These are phyloP conservation scores for Diatrype stigma DNA, from an alignment of 2,329 filamentous ascomycete species.

Conservation along the genomic window DNA sequence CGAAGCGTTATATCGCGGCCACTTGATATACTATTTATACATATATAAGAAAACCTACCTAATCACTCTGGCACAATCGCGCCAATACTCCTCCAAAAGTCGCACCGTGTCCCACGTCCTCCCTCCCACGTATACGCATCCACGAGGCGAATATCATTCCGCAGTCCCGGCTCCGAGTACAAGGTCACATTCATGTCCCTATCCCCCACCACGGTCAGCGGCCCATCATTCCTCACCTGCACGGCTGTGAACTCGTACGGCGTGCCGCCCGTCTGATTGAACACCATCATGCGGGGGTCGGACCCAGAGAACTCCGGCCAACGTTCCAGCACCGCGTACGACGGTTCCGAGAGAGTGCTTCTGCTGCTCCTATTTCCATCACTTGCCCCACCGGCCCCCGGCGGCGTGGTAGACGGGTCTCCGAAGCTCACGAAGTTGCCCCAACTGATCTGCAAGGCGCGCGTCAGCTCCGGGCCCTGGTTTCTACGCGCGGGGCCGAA, in stretches of 20 bases:
- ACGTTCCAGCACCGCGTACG: slow-evolving; percentile 3
- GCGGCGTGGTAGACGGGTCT: slow-evolving; percentile 30
- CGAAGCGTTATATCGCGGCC: no score
- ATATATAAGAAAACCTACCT: no score
- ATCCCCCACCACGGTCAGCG: not conserved
- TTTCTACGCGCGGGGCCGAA: slow-evolving; percentile 20
- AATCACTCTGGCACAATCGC: not conserved
- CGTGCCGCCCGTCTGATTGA: slow-evolving; percentile 21
- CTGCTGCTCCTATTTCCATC: not conserved
- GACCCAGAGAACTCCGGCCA: slow-evolving; percentile 1
- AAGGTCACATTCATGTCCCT: not conserved
- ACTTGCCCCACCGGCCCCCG: not conserved
- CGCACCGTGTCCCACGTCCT: slow-evolving; percentile 35
- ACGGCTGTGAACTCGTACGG: slow-evolving; percentile 12
- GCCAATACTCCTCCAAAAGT: slow-evolving; percentile 30
- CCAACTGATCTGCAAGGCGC: slow-evolving; percentile 21
- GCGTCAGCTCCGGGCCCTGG: slow-evolving; percentile 18
- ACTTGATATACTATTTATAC: no score
- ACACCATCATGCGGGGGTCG: slow-evolving; percentile 11
- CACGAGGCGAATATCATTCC: slow-evolving; percentile 25
- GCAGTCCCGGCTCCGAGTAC: slow-evolving; percentile 1
- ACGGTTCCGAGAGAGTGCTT: no score
- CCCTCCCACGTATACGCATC: slow-evolving; percentile 41
- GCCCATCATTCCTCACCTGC: slow-evolving; percentile 21
- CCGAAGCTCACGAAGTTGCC: slow-evolving; percentile 37